Evolutionary conservation across 78 protist species (phyloP), one percentile per base, ranked within the genome.

Genomic region (Creolimax fragrantissima): DNA sequence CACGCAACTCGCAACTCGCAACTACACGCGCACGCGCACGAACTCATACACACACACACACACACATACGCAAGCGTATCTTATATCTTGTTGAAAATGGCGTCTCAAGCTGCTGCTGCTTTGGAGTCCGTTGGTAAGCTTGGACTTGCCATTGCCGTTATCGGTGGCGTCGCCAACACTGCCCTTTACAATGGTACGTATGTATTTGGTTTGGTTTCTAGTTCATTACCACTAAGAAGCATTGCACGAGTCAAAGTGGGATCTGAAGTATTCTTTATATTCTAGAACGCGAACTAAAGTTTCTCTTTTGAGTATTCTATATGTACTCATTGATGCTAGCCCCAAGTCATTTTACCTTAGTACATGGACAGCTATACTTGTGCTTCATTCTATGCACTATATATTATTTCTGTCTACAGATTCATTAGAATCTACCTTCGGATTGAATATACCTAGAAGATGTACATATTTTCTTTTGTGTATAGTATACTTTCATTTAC

Each of bases 161-260:
- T 3, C 6, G 93, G 93, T 58, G 93, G n/a, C 24, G 93, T 91
- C 4, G 90, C 6, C 4, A 32, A 91, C 36, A 85, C 43, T 41
- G 93, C 93, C 17, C 89, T 91, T 17, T 91, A 32, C 89, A 85
- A 91, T 41, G 93, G 92, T 90, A 83, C 37, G 86, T 83, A 41
- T 6, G 41, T 35, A 41, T 11, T 11, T 11, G 74, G 74, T 17
- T 58, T 32, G 74, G 74, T 11, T 58, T 58, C 17, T 11, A 17
- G 74, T 32, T 11, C 17, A 17, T 32, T 11, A 32, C 39, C 39
- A 58, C 11, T 58, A 58, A 32, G 74, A 58, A 58, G 17, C 39
- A 58, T 11, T 32, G 74, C 74, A 58, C 17, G 74, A 17, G 17
- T 11, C 39, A 17, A 17, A 11, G 74, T 32, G 74, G 74, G 11